Percentiles rank a stretch among this genome's conserved stretches.
These are phyloP conservation scores for Hanseniaspora uvarum DNA, from an alignment of 1,139 yeast genomes.

Conservation along the genomic window DNA sequence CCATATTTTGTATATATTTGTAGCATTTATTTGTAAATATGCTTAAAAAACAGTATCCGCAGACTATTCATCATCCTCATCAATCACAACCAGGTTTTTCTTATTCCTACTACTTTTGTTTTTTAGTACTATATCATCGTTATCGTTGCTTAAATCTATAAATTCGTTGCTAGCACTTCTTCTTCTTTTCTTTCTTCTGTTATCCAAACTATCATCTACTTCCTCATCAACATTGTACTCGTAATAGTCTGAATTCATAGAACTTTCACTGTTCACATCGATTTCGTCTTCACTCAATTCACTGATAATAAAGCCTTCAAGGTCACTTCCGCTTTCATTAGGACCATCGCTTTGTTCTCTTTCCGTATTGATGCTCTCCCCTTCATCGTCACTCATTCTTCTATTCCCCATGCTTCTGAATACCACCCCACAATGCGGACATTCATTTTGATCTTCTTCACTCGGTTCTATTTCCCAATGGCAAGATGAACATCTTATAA, in stretches of 20 bases:
- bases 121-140: not conserved
- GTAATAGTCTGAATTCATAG: slow-evolving; percentile 16
- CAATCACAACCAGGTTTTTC: not conserved
- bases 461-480: slow-evolving; percentile 58
- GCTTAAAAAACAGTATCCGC: too few relatives aligned
- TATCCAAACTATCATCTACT: not conserved
- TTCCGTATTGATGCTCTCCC: slow-evolving; percentile 16
- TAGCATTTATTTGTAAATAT: too few relatives aligned
- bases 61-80: slow-evolving; percentile 1
- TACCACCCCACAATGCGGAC: slow-evolving; percentile 39
- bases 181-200: not conserved
- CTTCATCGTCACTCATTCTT: slow-evolving; percentile 18
- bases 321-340: slow-evolving; percentile 15
- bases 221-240: slow-evolving; percentile 12
- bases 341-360: slow-evolving; percentile 6
- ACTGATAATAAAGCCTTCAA: slow-evolving; percentile 17
- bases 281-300: slow-evolving; percentile 13
- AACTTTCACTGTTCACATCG: slow-evolving; percentile 2
- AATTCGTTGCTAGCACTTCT: not conserved
- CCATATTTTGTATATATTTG: too few relatives aligned
- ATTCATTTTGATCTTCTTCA: slow-evolving; percentile 38
- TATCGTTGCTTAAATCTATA: not conserved
- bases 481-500: slow-evolving; percentile 67
- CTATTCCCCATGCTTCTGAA: slow-evolving; percentile 16
- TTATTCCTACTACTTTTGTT: not conserved